phyloP scores from a whole-genome alignment of 352 stramenopile species.

The Pythium aphanidermatum region DNA sequence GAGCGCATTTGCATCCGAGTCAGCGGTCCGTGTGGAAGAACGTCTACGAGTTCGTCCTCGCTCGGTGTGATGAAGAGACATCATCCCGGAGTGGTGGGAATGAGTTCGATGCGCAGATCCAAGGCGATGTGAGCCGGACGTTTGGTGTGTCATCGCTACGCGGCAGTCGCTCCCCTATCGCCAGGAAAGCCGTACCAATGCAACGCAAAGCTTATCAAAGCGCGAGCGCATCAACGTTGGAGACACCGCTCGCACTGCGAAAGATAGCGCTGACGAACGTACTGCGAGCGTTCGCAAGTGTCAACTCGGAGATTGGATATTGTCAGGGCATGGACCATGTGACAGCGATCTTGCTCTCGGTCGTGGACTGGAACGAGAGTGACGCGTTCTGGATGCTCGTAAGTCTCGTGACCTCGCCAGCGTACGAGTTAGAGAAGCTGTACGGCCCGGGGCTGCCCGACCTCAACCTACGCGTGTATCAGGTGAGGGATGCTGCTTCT shows the following conservation, averaged over 20 bases:
- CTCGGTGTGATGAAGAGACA: conserved; percentile 26
- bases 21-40: conserved; percentile 14
- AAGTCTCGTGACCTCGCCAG: conserved; percentile 42
- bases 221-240: conserved; percentile 2
- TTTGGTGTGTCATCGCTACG: conserved; percentile 59
- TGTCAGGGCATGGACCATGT: conserved; percentile 77
- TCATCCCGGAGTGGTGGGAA: conserved; percentile 6
- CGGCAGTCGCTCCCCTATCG: conserved; percentile 8
- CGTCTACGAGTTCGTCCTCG: conserved; percentile 48
- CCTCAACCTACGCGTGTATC: conserved; percentile 56
- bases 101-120: conserved; percentile 61
- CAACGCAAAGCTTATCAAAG: conserved; percentile 10
- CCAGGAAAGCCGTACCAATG: conserved; percentile 19
- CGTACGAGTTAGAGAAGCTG: conserved; percentile 53
- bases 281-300: conserved; percentile 52
- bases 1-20: conserved; percentile 3
- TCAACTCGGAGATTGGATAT: conserved; percentile 68
- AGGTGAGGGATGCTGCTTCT: conserved; percentile 24
- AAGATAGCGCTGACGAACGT: conserved; percentile 44
- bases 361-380: conserved; percentile 59
- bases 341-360: conserved; percentile 49
- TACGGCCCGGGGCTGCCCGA: conserved; percentile 56
- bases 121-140: conserved; percentile 54
- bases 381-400: conserved; percentile 65
- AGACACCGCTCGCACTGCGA: conserved; percentile 21